Base-by-base conservation (phyloP, 2,329 filamentous ascomycete genomes). In the Hypoxylon sp. region DNA sequence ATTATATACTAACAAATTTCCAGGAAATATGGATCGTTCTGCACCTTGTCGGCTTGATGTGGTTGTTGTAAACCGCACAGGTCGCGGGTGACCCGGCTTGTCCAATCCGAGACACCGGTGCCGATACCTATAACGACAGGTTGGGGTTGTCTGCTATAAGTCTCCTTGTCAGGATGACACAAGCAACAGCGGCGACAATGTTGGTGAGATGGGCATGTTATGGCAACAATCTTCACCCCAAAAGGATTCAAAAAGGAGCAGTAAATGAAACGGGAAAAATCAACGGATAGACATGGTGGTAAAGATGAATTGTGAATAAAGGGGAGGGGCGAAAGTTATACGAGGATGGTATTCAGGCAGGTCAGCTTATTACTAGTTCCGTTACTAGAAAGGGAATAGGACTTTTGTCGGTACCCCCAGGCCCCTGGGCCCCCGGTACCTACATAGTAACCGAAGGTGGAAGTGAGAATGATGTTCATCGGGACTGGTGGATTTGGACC, bases 361-460 rank as follows among this genome's bases (percentile, higher is more conserved):
- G 50, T 60, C 53, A 66, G 56, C 56, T 57, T 56, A 63, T 54
- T 59, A 56, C 58, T 58, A 49, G 55, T 62, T 60, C 59, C 48
- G 47, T 34, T 59, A 59, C 52, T 62, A 59, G 56, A 64, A 59
- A 51, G 15, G 24, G 24, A 28, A 11, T 60, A 61, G 52, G 61
- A 61, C 61, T 57, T 64, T 46, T 54, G 43, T 51, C 28, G 39
- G 51, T 52, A 58, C 48, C 13, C 15, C 7, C 11, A 34, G 32
- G 15, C 32, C 24, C 24, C 24, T 32, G 11, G 30, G 11, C 30
- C 6, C 11, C 11, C 7, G 6, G n/a, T n/a, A n/a, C n/a, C n/a
- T n/a, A n/a, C n/a, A n/a, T n/a, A n/a, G n/a, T n/a, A n/a, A n/a
- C n/a, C n/a, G n/a, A n/a, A n/a, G n/a, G n/a, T n/a, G n/a, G n/a